Conservation (phyloP, 768 basidiomycete species). For the Collybiopsis confluens region DNA sequence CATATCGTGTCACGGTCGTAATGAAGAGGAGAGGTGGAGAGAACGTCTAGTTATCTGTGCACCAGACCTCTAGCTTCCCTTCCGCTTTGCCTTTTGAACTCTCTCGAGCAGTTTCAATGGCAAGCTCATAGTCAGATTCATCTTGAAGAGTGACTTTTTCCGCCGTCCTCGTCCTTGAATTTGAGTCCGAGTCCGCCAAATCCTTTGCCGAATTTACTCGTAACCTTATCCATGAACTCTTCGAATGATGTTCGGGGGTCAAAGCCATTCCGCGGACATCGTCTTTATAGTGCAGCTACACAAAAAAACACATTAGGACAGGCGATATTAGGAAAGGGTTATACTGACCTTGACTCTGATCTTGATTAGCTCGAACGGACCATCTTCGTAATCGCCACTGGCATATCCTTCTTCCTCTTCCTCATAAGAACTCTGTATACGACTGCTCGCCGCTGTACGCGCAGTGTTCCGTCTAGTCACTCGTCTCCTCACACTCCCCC, state of each 20-base stretch:
- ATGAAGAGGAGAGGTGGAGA: not conserved
- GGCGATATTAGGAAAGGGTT: not conserved
- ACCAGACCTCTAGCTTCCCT: slow-evolving; percentile 88
- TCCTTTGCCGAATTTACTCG: slow-evolving; percentile 66
- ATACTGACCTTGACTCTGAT: slow-evolving; percentile 79
- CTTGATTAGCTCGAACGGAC: slow-evolving; percentile 61
- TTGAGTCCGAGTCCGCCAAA: slow-evolving; percentile 58
- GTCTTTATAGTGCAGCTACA: slow-evolving; percentile 73
- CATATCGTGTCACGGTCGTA: not conserved
- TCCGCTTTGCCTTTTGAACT: slow-evolving; percentile 71
- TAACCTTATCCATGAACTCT: slow-evolving; percentile 73
- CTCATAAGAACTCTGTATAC: slow-evolving; percentile 50
- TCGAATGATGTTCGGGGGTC: slow-evolving; percentile 60
- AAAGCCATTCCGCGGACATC: slow-evolving; percentile 87
- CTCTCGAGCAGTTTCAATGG: slow-evolving; percentile 82
- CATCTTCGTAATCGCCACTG: slow-evolving; percentile 68
- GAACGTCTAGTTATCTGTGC: slow-evolving; percentile 38
- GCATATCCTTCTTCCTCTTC: slow-evolving; percentile 79
- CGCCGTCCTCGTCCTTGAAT: slow-evolving; percentile 90
- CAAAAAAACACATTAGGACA: slow-evolving; percentile 4
- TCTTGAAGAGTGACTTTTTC: slow-evolving; percentile 76
- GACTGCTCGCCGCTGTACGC: slow-evolving; percentile 26
- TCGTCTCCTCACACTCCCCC: slow-evolving; percentile 45
- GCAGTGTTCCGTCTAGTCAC: slow-evolving; percentile 41
- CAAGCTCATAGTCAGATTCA: slow-evolving; percentile 86